A percentile compares a stretch with the other conserved stretches of the same genome.
phyloP scores from a whole-genome alignment of 371 early-diverging fungal genomes.

The Apophysomyces sp. region DNA sequence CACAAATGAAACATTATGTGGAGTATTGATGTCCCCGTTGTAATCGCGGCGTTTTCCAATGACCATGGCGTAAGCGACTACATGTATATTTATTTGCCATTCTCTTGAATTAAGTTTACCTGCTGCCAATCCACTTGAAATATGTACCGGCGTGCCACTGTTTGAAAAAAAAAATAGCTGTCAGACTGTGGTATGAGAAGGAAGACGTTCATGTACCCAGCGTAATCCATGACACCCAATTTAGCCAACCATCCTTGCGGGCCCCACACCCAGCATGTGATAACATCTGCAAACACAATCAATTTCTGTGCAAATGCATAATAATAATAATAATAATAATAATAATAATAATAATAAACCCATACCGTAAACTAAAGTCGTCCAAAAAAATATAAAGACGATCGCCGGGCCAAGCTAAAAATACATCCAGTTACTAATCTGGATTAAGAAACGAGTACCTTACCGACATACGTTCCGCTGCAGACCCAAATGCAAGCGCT shows the following conservation, averaged over 20 bases:
- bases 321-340: not conserved
- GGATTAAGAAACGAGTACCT: too few species aligned
- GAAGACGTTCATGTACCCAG: conserved; percentile 36
- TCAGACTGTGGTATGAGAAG: not conserved
- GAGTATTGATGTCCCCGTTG: conserved; percentile 60
- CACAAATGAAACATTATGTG: conserved; percentile 81
- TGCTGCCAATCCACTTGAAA: conserved; percentile 79
- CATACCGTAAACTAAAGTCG: conserved; percentile 75
- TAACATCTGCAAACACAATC: conserved; percentile 47
- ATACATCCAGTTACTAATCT: too few species aligned
- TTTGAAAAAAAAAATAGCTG: not conserved
- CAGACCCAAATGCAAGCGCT: conserved; percentile 81
- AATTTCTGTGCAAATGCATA: too few species aligned
- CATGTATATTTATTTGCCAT: not conserved
- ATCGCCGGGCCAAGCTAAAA: conserved; percentile 66
- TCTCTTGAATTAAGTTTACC: conserved; percentile 10
- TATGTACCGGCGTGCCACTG: conserved; percentile 85
- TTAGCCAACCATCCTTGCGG: conserved; percentile 71
- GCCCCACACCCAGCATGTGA: conserved; percentile 86
- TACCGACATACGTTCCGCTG: conserved; percentile 80
- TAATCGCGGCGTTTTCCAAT: conserved; percentile 73
- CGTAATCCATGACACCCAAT: conserved; percentile 80
- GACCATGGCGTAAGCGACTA: conserved; percentile 79
- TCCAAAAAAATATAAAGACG: conserved; percentile 82
- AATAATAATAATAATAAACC: too few species aligned